Evolutionary conservation across 805 yeast species (phyloP).

Genomic region (Maudiozyma barnettii): DNA sequence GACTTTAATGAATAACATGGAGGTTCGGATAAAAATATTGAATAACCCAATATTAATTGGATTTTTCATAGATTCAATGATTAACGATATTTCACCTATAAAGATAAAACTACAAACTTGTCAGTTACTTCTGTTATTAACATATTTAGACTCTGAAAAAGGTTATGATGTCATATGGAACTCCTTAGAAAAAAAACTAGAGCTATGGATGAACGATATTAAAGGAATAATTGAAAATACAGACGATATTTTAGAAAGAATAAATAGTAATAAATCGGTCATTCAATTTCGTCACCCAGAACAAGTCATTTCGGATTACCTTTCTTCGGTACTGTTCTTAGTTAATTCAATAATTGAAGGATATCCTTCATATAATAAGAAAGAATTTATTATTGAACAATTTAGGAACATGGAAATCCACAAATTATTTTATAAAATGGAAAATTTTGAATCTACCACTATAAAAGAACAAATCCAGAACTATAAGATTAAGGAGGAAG

Average conservation of each 20-base stretch:
- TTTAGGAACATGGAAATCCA: slow-evolving; percentile 50
- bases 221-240: slow-evolving; percentile 4
- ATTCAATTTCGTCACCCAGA: slow-evolving; percentile 12
- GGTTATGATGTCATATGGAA: slow-evolving; percentile 18
- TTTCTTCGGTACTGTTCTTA: slow-evolving; percentile 59
- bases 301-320: slow-evolving; percentile 42
- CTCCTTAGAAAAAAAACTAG: slow-evolving; percentile 5
- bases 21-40: slow-evolving; percentile 12
- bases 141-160: slow-evolving; percentile 20
- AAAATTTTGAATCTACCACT: slow-evolving; percentile 44
- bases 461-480: slow-evolving; percentile 57
- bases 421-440: slow-evolving; percentile 42
- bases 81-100: slow-evolving; percentile 8
- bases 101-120: slow-evolving; percentile 15
- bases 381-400: slow-evolving; percentile 47
- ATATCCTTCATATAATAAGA: slow-evolving; percentile 30
- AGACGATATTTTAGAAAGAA: background rate
- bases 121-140: slow-evolving; percentile 19
- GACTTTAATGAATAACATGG: slow-evolving; percentile 16
- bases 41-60: slow-evolving; percentile 7
- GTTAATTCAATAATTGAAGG: slow-evolving; percentile 53
- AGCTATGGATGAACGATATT: slow-evolving; percentile 8
- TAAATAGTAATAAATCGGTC: background rate
- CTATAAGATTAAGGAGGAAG: slow-evolving; percentile 35
- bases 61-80: slow-evolving; percentile 13